phyloP scores from a whole-genome alignment of 129 eudicot species.

The Sambucus nigra region DNA sequence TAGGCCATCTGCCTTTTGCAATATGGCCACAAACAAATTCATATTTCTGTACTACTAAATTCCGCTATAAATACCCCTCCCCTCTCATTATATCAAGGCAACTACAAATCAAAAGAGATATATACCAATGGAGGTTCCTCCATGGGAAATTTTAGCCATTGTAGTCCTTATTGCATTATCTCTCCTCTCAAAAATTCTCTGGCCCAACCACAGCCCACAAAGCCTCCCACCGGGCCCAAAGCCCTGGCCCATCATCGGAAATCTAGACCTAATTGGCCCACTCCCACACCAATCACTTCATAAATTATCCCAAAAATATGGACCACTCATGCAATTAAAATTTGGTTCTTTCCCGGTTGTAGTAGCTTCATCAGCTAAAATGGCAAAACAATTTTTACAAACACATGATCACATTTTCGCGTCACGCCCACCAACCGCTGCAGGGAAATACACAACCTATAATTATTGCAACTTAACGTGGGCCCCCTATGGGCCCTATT shows the following conservation, averaged over 20 bases:
- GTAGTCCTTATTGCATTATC: too few relatives aligned
- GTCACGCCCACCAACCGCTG: constrained; percentile 15
- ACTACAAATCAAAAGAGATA: too few relatives aligned
- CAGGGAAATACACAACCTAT: too few relatives aligned
- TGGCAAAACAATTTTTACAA: constrained; percentile 26
- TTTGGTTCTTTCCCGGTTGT: constrained; percentile 22
- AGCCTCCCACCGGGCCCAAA: constrained; percentile 7
- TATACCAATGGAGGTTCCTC: too few relatives aligned
- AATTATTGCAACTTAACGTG: constrained; percentile 12
- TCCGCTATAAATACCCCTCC: too few relatives aligned
- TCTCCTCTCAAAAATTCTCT: too few relatives aligned
- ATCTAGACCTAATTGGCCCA: constrained; percentile 9
- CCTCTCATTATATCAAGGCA: too few relatives aligned
- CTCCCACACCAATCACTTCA: constrained; percentile 6
- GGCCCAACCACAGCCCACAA: too few relatives aligned
- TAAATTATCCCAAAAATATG: constrained; percentile 13
- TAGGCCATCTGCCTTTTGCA: too few relatives aligned
- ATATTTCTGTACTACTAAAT: too few relatives aligned
- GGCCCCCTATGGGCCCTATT: constrained; percentile 24
- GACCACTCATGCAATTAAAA: constrained; percentile 27
- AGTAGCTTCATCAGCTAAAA: constrained; percentile 18
- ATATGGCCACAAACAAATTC: too few relatives aligned
- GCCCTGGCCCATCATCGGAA: constrained; percentile 10
- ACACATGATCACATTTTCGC: constrained; percentile 27
- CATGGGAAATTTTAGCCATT: too few relatives aligned